Evolutionary conservation across 305 asterid species (phyloP).

Genomic region (Euphrasia arctica): DNA sequence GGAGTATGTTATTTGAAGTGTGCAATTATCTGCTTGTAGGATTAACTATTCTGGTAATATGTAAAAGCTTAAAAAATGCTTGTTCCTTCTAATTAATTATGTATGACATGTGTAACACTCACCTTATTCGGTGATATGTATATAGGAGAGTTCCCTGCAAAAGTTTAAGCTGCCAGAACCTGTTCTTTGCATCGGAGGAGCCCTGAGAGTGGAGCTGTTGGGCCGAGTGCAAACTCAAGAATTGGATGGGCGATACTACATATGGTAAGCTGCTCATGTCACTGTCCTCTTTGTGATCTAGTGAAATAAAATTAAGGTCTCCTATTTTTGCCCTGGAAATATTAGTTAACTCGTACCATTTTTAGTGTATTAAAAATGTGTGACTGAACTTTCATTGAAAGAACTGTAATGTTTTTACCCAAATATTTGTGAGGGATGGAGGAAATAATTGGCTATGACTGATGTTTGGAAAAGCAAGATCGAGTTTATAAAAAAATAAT

Average conservation of each 20-base stretch:
- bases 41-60: background rate
- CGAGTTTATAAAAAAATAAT: too few species aligned
- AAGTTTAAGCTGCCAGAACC: constrained; percentile 76
- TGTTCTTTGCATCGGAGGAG: constrained; percentile 69
- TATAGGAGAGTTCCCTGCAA: constrained; percentile 71
- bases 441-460: too few species aligned
- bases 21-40: background rate
- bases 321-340: background rate
- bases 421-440: too few species aligned
- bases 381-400: too few species aligned
- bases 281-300: constrained; percentile 1
- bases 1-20: background rate
- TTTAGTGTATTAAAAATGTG: too few species aligned
- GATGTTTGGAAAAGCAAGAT: too few species aligned
- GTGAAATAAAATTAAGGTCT: background rate
- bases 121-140: constrained; percentile 19
- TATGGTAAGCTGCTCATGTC: constrained; percentile 51
- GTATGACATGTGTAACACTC: constrained; percentile 3
- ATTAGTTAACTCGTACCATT: background rate
- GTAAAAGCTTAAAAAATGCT: constrained; percentile 3
- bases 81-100: background rate
- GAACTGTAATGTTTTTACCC: too few species aligned
- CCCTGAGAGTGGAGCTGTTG: constrained; percentile 66
- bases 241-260: constrained; percentile 63
- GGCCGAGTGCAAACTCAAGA: constrained; percentile 88